Evolutionary conservation across 306 rosid genomes (phyloP), one percentile per base, ranked within the genome.

Genomic region (Gastrolobium villosum): DNA sequence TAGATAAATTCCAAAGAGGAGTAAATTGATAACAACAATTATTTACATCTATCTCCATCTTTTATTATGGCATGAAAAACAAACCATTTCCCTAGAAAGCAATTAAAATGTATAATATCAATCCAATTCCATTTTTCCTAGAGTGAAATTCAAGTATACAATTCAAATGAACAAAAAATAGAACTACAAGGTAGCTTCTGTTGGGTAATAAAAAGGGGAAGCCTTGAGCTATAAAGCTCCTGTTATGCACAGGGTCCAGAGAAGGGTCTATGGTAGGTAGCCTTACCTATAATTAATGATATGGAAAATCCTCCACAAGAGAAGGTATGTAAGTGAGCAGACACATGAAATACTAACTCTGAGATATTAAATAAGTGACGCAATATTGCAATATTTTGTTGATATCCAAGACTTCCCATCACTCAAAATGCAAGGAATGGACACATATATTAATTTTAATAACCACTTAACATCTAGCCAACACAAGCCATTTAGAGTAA

Each of bases 21-120:
- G 55, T 67, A 62, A 72, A 37, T 67, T 59, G 46, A 61, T 64
- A 60, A 61, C 70, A 60, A 35, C 28, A 72, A 66, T 30, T 4
- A 65, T 57, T 71, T 65, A 34, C 72, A 81, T 39, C n/a, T n/a
- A n/a, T n/a, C 68, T 39, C 69, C 79, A 49, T 65, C 72, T 57
- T 56, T 40, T 56, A 57, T 45, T 37, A 41, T 65, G 52, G 50
- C 31, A 83, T 49, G 41, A 70, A 57, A 44, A 73, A 32, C 43
- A 44, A 31, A 28, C 20, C 40, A 60, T 31, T 56, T 59, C 39
- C 65, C 53, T 48, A 45, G 15, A 70, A 40, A 37, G 63, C 63
- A 31, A 34, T 37, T 32, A 40, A 11, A 50, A 13, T 56, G 61
- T 64, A 57, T 45, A 50, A 32, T 8, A 67, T 26, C 77, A 81